These are phyloP conservation scores for Skeletonema marinoi DNA, from an alignment of 108 stramenopile genomes.

Conservation along the genomic window DNA sequence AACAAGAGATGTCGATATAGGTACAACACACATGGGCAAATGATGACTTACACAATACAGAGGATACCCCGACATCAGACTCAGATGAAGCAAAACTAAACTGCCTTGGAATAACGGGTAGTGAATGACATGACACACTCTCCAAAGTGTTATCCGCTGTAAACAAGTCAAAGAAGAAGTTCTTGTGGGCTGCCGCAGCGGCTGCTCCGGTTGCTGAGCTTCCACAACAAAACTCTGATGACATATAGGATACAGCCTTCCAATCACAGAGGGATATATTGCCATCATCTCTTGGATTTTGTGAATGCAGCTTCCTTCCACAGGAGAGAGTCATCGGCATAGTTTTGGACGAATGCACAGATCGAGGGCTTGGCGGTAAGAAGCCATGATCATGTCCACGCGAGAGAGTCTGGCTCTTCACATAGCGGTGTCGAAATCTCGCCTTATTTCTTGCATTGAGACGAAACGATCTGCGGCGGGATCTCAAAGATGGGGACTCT, in stretches of 20 bases:
- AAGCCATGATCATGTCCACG: neutral
- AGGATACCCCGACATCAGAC: conserved; percentile 14
- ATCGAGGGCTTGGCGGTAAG: neutral
- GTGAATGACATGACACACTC: conserved; percentile 7
- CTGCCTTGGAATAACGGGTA: conserved; percentile 1
- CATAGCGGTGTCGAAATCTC: neutral
- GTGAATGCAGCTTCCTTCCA: conserved; percentile 5
- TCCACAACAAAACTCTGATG: conserved; percentile 53
- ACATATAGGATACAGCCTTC: conserved; percentile 25
- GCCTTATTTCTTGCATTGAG: neutral
- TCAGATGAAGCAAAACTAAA: conserved; percentile 10
- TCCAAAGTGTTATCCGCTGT: neutral
- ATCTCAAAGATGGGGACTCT: neutral
- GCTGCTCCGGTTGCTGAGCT: conserved; percentile 32
- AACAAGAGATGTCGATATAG: conserved; percentile 1
- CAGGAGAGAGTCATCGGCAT: conserved; percentile 23
- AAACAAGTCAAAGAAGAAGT: conserved; percentile 31
- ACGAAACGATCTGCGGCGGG: neutral
- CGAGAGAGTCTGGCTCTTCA: neutral
- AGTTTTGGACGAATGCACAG: conserved; percentile 8
- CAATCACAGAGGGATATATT: conserved; percentile 33
- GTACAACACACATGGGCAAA: neutral
- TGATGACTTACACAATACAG: conserved; percentile 18
- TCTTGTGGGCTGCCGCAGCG: conserved; percentile 13
- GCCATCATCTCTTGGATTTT: neutral